phyloP scores from a whole-genome alignment of 345 rosid species.

The Hibiscus trionum region DNA sequence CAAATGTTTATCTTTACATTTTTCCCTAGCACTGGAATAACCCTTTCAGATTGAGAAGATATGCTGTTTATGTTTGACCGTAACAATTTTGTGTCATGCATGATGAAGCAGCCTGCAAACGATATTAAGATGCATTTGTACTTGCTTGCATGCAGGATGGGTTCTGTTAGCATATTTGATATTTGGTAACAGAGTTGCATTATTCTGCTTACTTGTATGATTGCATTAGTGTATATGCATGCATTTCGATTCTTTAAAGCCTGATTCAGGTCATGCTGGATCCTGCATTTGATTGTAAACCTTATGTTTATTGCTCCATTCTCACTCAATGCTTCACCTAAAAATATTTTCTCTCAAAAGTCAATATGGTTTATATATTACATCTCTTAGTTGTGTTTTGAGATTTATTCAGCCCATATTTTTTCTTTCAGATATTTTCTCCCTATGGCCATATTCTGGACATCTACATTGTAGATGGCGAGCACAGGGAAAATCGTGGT shows the following conservation, averaged over 20 bases:
- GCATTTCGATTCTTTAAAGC: not conserved
- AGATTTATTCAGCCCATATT: constrained; percentile 2
- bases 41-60: not conserved
- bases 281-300: not conserved
- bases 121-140: not conserved
- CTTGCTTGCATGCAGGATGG: not conserved
- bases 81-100: not conserved
- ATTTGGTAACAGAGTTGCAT: not conserved
- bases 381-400: constrained; percentile 7
- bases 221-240: not conserved
- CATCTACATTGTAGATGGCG: constrained; percentile 58
- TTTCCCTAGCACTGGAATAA: not conserved
- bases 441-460: constrained; percentile 66
- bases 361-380: not conserved
- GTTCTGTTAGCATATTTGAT: not conserved
- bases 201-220: not conserved
- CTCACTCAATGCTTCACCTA: not conserved
- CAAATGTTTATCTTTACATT: not conserved
- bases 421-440: constrained; percentile 57
- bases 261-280: not conserved
- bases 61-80: not conserved
- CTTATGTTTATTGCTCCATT: not conserved
- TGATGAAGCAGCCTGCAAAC: not conserved
- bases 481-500: constrained; percentile 66
- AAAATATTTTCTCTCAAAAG: not conserved